Evolutionary conservation across 2,329 filamentous ascomycete genomes (phyloP).

Genomic region (Microcyclospora pomicola): DNA sequence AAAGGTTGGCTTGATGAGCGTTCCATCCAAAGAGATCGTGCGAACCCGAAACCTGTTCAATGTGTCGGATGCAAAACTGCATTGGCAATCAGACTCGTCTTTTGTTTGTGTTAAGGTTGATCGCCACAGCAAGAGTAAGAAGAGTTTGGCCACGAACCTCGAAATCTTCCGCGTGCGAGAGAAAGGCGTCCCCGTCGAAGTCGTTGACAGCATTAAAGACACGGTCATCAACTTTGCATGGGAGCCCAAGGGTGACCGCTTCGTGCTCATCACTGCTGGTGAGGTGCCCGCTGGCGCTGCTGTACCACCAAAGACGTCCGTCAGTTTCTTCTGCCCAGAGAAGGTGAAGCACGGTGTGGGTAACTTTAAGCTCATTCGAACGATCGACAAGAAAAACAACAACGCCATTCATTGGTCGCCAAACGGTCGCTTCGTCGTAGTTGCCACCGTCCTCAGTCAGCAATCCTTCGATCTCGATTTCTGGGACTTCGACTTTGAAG

Average conservation of each 20-base stretch:
- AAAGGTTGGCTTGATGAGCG: conserved; percentile 90
- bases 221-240: conserved; percentile 99
- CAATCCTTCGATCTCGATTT: conserved; percentile 95
- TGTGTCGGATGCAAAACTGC: conserved; percentile 90
- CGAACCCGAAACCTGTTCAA: conserved; percentile 95
- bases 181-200: conserved; percentile 96
- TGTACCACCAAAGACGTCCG: conserved; percentile 83
- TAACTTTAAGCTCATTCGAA: conserved; percentile 93
- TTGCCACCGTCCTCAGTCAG: conserved; percentile 83
- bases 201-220: conserved; percentile 94
- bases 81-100: conserved; percentile 91
- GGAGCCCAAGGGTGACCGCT: conserved; percentile 96
- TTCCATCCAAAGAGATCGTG: conserved; percentile 87
- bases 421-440: conserved; percentile 83
- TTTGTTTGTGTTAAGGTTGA: conserved; percentile 99
- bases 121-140: conserved; percentile 97
- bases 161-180: conserved; percentile 97
- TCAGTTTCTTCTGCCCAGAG: conserved; percentile 93
- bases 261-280: conserved; percentile 89
- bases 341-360: conserved; percentile 74
- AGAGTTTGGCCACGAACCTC: conserved; percentile 88
- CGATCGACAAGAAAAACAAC: conserved; percentile 97
- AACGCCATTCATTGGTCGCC: conserved; percentile 99
- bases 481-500: conserved; percentile 95
- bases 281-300: conserved; percentile 67